phyloP scores from a whole-genome alignment of 441 rosid genomes.

The Pelargonium fulgidum region DNA sequence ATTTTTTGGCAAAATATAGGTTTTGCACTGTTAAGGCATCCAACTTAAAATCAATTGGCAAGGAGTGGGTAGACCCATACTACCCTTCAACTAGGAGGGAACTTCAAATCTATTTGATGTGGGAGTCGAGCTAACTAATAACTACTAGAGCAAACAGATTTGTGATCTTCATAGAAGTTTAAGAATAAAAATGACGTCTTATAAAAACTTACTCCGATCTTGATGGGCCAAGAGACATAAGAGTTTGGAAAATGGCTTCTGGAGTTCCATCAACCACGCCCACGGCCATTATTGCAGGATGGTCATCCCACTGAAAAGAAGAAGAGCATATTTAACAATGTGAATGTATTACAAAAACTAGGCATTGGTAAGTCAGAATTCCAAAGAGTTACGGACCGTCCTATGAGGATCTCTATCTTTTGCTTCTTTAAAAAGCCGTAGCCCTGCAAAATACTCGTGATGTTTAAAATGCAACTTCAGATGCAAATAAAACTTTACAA shows the following conservation, averaged over 20 bases:
- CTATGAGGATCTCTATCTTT: conserved; percentile 71
- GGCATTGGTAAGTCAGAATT: conserved; percentile 17
- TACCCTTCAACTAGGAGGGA: neutral
- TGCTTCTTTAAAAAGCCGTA: conserved; percentile 89
- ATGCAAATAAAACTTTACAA: conserved; percentile 13
- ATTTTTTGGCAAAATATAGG: neutral
- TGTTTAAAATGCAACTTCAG: conserved; percentile 21
- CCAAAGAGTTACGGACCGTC: conserved; percentile 39
- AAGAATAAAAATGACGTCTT: conserved; percentile 11
- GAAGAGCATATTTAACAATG: conserved; percentile 16
- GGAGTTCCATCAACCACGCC: conserved; percentile 94
- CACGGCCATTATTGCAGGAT: conserved; percentile 98
- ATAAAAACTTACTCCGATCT: conserved; percentile 69
- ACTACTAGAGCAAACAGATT: neutral
- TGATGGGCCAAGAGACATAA: conserved; percentile 92
- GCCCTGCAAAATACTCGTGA: conserved; percentile 43
- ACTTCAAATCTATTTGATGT: conserved; percentile 1
- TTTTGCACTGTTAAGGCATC: conserved; percentile 4
- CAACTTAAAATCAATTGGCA: conserved; percentile 1
- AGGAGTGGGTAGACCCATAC: neutral
- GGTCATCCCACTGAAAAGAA: conserved; percentile 73
- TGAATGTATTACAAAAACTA: conserved; percentile 9
- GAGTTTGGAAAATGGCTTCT: conserved; percentile 86
- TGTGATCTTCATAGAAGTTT: neutral
- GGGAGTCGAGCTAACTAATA: neutral